A percentile compares a stretch with the other conserved stretches of the same genome.
Conservation (phyloP, 2,329 filamentous ascomycete species). For the Septoria linicola region DNA sequence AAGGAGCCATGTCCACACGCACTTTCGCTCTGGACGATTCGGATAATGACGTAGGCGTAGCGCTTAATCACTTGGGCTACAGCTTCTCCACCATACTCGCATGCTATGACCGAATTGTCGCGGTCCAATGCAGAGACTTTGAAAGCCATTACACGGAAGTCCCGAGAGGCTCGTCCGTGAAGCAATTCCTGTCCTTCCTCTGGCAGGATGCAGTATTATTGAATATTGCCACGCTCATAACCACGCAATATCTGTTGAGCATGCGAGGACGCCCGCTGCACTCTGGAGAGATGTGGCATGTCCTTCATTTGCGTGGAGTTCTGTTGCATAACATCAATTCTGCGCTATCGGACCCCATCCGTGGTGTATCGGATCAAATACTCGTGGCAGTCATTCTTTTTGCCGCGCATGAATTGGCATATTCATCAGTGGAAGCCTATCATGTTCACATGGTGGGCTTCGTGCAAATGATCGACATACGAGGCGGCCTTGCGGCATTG, state of each 20-base stretch:
- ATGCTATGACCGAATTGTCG: neutral
- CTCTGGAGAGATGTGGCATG: neutral
- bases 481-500: slow-evolving; percentile 18
- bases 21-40: slow-evolving; percentile 15
- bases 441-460: slow-evolving; percentile 22
- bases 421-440: slow-evolving; percentile 12
- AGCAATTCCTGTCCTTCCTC: too few species aligned
- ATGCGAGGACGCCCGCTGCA: neutral
- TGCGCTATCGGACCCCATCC: slow-evolving; percentile 17
- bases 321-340: slow-evolving; percentile 19
- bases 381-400: slow-evolving; percentile 18
- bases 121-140: too few species aligned
- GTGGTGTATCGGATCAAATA: slow-evolving; percentile 16
- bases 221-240: slow-evolving; percentile 12
- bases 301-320: slow-evolving; percentile 14
- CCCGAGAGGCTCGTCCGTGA: too few species aligned
- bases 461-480: slow-evolving; percentile 17
- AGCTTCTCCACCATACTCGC: slow-evolving; percentile 2
- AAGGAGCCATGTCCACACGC: slow-evolving; percentile 7
- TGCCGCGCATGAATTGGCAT: slow-evolving; percentile 22
- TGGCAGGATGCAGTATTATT: slow-evolving; percentile 7
- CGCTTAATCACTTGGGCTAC: slow-evolving; percentile 6
- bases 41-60: slow-evolving; percentile 10
- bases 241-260: neutral
- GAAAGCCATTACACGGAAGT: slow-evolving; percentile 7